Evolutionary conservation across 768 basidiomycete genomes (phyloP).

Genomic region (Nidularia pulvinata): DNA sequence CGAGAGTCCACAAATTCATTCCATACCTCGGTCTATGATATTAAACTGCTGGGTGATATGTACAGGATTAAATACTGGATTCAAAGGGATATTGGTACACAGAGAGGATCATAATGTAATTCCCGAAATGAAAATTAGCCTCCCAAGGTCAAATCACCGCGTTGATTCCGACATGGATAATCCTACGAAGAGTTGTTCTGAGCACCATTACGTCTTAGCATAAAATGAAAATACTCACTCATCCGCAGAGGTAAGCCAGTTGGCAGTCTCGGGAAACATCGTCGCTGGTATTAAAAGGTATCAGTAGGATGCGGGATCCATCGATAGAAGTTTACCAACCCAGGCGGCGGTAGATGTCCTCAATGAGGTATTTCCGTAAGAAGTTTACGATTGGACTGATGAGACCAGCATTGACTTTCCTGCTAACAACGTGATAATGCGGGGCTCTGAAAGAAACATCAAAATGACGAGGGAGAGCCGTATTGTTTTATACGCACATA

Average conservation of each 20-base stretch:
- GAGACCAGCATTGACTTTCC: conserved; percentile 25
- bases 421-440: conserved; percentile 55
- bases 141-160: conserved; percentile 37
- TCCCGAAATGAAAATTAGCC: neutral
- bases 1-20: too few relatives aligned
- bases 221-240: conserved; percentile 33
- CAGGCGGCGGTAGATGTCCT: conserved; percentile 62
- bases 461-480: neutral
- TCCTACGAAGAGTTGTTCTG: conserved; percentile 23
- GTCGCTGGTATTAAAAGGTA: conserved; percentile 26
- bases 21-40: neutral
- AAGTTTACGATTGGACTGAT: conserved; percentile 33
- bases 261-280: conserved; percentile 64
- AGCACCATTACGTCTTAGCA: neutral
- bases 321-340: conserved; percentile 26
- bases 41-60: too few relatives aligned
- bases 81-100: too few relatives aligned
- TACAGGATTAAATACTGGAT: too few relatives aligned
- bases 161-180: conserved; percentile 58
- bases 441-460: conserved; percentile 40
- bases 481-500: conserved; percentile 38
- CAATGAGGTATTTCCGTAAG: conserved; percentile 50
- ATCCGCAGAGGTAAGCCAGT: conserved; percentile 57
- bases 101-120: too few relatives aligned
- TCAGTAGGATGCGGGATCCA: conserved; percentile 1